Evolutionary conservation across 177 flowering plant species (phyloP).

Genomic region (Telopea speciosissima): DNA sequence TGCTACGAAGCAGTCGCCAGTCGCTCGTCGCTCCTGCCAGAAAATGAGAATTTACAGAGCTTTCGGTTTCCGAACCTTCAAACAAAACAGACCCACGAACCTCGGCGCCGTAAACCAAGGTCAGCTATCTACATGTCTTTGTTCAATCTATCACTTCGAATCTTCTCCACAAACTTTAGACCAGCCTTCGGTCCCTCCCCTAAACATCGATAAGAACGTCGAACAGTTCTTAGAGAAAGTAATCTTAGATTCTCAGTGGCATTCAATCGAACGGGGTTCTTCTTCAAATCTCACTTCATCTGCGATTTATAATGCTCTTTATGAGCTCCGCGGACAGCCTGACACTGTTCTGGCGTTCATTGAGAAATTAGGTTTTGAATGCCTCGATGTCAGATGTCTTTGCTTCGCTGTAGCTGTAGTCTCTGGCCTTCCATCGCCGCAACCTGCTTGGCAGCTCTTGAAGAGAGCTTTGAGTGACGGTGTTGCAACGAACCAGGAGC

Average conservation of each 20-base stretch:
- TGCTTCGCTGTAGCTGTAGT: constrained; percentile 44
- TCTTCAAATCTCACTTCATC: constrained; percentile 28
- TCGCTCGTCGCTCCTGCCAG: background rate
- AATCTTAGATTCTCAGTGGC: constrained; percentile 48
- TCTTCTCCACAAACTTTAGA: constrained; percentile 1
- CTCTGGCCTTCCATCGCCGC: constrained; percentile 34
- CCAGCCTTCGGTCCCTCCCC: constrained; percentile 11
- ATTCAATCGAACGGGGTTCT: constrained; percentile 39
- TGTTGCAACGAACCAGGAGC: constrained; percentile 8
- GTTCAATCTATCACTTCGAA: constrained; percentile 18
- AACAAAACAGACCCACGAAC: constrained; percentile 2
- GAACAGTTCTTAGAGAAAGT: constrained; percentile 15
- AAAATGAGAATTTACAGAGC: constrained; percentile 13
- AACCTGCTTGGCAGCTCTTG: constrained; percentile 40
- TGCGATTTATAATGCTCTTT: constrained; percentile 32
- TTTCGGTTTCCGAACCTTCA: background rate
- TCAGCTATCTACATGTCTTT: constrained; percentile 6
- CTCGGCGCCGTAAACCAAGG: constrained; percentile 5
- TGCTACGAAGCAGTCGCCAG: too few relatives aligned
- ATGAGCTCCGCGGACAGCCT: constrained; percentile 36
- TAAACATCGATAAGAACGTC: constrained; percentile 16
- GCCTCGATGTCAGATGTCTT: constrained; percentile 31
- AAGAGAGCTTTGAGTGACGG: constrained; percentile 22
- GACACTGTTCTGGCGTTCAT: constrained; percentile 35
- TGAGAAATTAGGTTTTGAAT: constrained; percentile 21